These are phyloP conservation scores for Aspergillus leporis DNA, from an alignment of 495 filamentous ascomycete genomes.

Conservation along the genomic window DNA sequence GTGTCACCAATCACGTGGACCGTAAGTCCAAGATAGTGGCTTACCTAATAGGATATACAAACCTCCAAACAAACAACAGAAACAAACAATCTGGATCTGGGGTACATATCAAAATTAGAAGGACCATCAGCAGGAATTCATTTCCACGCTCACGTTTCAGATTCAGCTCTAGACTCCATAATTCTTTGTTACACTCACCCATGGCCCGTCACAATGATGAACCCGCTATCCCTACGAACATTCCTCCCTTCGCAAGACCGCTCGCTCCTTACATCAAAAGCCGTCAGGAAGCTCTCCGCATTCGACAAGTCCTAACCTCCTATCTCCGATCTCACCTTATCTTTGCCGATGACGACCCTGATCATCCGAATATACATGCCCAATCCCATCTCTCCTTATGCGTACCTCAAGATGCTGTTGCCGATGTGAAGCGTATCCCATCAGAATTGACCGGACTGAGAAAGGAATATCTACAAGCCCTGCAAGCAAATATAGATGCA, in stretches of 20 bases:
- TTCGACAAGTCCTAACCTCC: conserved; percentile 45
- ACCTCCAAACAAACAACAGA: conserved; percentile 13
- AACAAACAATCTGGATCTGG: not conserved
- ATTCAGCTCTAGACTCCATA: conserved; percentile 2
- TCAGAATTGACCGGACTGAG: conserved; percentile 39
- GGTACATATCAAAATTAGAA: not conserved
- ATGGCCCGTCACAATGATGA: conserved; percentile 17
- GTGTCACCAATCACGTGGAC: not conserved
- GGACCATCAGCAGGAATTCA: not conserved
- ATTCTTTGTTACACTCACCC: conserved; percentile 4
- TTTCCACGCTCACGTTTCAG: conserved; percentile 11
- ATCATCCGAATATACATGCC: conserved; percentile 21
- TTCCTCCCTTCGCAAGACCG: conserved; percentile 42
- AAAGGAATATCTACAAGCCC: conserved; percentile 57
- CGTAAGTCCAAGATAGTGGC: not conserved
- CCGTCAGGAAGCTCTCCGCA: conserved; percentile 46
- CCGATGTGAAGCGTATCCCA: conserved; percentile 40
- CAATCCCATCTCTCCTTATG: conserved; percentile 39
- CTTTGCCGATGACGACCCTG: conserved; percentile 31
- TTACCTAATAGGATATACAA: conserved; percentile 15
- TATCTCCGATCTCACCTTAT: conserved; percentile 45
- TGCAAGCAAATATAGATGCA: conserved; percentile 58
- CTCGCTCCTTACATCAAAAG: conserved; percentile 47
- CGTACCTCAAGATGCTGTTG: conserved; percentile 36
- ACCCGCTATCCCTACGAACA: conserved; percentile 28